phyloP scores from a whole-genome alignment of 805 yeast species.

The Wickerhamiella azyma region DNA sequence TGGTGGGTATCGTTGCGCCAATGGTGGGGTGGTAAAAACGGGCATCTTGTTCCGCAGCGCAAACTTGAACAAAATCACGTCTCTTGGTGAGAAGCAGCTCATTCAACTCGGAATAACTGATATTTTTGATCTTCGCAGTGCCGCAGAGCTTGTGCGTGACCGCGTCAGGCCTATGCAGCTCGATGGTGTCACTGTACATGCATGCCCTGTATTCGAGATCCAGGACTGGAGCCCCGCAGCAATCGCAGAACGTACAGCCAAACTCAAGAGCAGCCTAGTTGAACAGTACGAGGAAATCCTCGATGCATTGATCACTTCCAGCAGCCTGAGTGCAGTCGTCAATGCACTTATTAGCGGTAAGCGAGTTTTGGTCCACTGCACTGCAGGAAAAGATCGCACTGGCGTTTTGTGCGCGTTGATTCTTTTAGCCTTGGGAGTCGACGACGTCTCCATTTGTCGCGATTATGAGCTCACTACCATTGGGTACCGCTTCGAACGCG shows the following conservation, averaged over 20 bases:
- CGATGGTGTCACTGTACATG: conserved; percentile 35
- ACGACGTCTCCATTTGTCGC: conserved; percentile 46
- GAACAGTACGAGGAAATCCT: conserved; percentile 40
- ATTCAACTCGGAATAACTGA: conserved; percentile 35
- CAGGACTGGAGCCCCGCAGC: conserved; percentile 52
- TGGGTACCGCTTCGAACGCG: conserved; percentile 1
- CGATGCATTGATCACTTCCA: conserved; percentile 22
- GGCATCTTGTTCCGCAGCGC: conserved; percentile 53
- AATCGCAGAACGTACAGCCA: conserved; percentile 40
- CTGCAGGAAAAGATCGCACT: conserved; percentile 81
- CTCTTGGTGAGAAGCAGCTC: conserved; percentile 33
- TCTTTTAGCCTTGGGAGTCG: conserved; percentile 50
- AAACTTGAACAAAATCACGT: conserved; percentile 39
- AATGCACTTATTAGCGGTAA: conserved; percentile 34
- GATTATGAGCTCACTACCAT: conserved; percentile 65
- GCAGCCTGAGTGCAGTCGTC: conserved; percentile 26
- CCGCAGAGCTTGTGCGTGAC: conserved; percentile 32
- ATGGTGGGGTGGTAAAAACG: conserved; percentile 30
- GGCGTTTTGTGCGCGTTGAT: conserved; percentile 62
- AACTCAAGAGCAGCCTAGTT: conserved; percentile 48
- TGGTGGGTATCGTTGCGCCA: conserved; percentile 47
- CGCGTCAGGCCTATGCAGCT: conserved; percentile 31
- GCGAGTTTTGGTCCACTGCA: conserved; percentile 51
- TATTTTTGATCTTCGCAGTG: conserved; percentile 57
- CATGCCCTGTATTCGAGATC: conserved; percentile 42